Evolutionary conservation across 371 early-diverging fungal species (phyloP).

Genomic region (Mortierella sp.): DNA sequence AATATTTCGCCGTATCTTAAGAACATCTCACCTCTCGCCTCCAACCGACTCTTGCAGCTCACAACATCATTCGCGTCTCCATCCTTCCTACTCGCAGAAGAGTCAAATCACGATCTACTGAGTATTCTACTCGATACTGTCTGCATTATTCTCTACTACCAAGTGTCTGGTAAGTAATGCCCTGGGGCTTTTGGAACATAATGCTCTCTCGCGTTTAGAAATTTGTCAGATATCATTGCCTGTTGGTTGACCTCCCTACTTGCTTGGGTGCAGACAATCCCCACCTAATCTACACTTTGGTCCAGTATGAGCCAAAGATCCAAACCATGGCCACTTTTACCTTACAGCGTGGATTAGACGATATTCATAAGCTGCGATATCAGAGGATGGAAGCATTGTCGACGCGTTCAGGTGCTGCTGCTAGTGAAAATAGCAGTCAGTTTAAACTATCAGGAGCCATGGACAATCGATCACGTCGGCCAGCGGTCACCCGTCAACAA

Average conservation of each 20-base stretch:
- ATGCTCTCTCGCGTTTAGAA: neutral
- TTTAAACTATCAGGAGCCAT: neutral
- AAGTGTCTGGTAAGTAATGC: constrained; percentile 62
- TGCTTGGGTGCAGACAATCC: constrained; percentile 67
- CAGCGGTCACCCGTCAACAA: constrained; percentile 1
- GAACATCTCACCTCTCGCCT: constrained; percentile 74
- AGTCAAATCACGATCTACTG: constrained; percentile 76
- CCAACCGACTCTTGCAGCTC: constrained; percentile 78
- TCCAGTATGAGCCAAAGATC: constrained; percentile 75
- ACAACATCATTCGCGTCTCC: constrained; percentile 83
- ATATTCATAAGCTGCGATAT: constrained; percentile 64
- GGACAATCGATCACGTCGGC: constrained; percentile 1
- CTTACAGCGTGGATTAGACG: constrained; percentile 67
- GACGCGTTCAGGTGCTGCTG: neutral
- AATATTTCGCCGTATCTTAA: constrained; percentile 87
- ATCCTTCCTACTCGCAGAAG: constrained; percentile 81
- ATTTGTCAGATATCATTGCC: neutral
- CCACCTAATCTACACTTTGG: constrained; percentile 80
- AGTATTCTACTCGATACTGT: constrained; percentile 80
- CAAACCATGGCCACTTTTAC: constrained; percentile 70
- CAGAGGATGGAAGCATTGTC: constrained; percentile 47
- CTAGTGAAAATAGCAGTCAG: constrained; percentile 4
- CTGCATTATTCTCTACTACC: constrained; percentile 86
- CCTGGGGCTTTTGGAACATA: neutral
- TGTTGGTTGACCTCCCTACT: neutral